A percentile compares a stretch with the other conserved stretches of the same genome.
Evolutionary conservation across 1,284 basidiomycete genomes (phyloP).

Genomic region (Ustilago esculenta): DNA sequence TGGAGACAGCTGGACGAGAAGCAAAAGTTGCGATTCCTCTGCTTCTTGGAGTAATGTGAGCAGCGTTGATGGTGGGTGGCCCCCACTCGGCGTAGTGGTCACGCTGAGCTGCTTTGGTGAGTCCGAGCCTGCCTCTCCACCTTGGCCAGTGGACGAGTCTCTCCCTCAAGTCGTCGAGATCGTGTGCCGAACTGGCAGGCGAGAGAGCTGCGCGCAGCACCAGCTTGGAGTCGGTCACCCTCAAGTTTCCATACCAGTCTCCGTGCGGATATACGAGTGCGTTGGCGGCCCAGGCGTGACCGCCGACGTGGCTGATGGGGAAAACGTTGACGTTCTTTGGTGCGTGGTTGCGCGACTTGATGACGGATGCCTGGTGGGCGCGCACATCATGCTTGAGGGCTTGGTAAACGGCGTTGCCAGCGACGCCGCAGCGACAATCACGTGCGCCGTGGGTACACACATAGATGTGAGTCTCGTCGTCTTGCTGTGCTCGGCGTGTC

Average conservation of each 20-base stretch:
- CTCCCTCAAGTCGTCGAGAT: constrained; percentile 55
- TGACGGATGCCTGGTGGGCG: constrained; percentile 49
- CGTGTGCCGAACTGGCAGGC: constrained; percentile 61
- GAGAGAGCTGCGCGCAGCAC: constrained; percentile 57
- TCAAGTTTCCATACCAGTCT: constrained; percentile 64
- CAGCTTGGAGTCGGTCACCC: constrained; percentile 44
- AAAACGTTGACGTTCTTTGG: constrained; percentile 50
- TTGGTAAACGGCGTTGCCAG: constrained; percentile 61
- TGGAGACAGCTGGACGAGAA: constrained; percentile 1
- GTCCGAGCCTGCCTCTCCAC: constrained; percentile 67
- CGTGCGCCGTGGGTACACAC: constrained; percentile 66
- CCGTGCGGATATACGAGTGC: constrained; percentile 65
- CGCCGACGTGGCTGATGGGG: constrained; percentile 58
- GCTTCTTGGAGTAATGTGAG: constrained; percentile 44
- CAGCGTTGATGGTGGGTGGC: constrained; percentile 49
- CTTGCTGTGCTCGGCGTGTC: constrained; percentile 18
- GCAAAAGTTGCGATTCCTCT: constrained; percentile 25
- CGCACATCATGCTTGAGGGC: constrained; percentile 50
- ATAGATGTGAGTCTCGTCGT: constrained; percentile 61
- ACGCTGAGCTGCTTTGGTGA: constrained; percentile 50
- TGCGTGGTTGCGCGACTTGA: constrained; percentile 16
- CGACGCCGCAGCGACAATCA: constrained; percentile 67
- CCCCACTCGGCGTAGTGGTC: constrained; percentile 62
- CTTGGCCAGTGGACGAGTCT: constrained; percentile 62
- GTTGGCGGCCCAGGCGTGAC: constrained; percentile 66